Percentiles rank a stretch among this genome's conserved stretches.
These are phyloP conservation scores for Geotrichum reessii DNA, from an alignment of 1,139 yeast genomes.

Conservation along the genomic window DNA sequence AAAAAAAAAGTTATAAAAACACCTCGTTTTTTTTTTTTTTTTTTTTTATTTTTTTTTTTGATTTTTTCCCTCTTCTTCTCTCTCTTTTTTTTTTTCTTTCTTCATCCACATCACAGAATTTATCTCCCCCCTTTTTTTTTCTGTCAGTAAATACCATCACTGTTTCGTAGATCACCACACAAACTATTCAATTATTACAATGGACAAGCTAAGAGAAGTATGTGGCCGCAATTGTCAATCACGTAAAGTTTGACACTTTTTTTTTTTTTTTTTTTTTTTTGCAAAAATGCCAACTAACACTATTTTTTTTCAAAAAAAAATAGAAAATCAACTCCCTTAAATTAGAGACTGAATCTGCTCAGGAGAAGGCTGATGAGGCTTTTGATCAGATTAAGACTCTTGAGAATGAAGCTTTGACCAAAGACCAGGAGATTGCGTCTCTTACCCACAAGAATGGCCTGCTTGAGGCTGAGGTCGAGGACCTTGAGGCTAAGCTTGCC, in stretches of 20 bases:
- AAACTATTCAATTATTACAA: slow-evolving; percentile 23
- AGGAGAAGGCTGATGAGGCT: slow-evolving; percentile 90
- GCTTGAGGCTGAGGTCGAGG: slow-evolving; percentile 86
- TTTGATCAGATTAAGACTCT: slow-evolving; percentile 73
- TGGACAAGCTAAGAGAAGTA: slow-evolving; percentile 51
- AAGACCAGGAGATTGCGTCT: slow-evolving; percentile 92
- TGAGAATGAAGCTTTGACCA: slow-evolving; percentile 86
- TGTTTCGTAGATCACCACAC: background rate
- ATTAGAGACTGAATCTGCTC: slow-evolving; percentile 95
- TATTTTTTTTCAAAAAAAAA: slow-evolving; percentile 13
- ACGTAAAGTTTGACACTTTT: background rate
- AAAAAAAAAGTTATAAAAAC: background rate
- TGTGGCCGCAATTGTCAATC: slow-evolving; percentile 24
- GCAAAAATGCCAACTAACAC: slow-evolving; percentile 10
- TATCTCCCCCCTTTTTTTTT: too few relatives aligned
- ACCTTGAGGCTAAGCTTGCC: slow-evolving; percentile 70
- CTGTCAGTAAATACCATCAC: background rate
- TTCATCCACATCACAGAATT: background rate
- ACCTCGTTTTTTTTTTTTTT: slow-evolving; percentile 1
- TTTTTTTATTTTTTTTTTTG: background rate
- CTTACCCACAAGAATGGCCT: slow-evolving; percentile 87
- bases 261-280: background rate
- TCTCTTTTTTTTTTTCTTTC: background rate
- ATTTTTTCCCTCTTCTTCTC: slow-evolving; percentile 4
- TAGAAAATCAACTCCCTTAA: slow-evolving; percentile 86